Evolutionary conservation across 2,329 filamentous ascomycete genomes (phyloP).

Genomic region (Colletotrichum nymphaeae): DNA sequence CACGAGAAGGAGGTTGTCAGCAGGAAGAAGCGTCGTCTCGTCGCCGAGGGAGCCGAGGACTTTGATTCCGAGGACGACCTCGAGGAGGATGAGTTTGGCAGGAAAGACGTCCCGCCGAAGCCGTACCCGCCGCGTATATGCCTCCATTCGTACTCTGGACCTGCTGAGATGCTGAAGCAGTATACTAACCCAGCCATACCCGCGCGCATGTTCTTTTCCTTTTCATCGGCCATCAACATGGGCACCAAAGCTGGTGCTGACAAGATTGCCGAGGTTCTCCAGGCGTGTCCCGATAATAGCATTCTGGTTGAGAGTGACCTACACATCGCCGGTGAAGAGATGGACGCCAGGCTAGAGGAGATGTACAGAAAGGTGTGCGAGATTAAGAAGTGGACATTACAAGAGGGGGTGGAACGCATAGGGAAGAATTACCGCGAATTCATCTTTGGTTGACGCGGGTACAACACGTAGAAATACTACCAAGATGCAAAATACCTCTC

Average conservation of each 20-base stretch:
- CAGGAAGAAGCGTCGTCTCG: slow-evolving; percentile 65
- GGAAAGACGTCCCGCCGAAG: slow-evolving; percentile 44
- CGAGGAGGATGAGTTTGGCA: slow-evolving; percentile 35
- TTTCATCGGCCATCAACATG: slow-evolving; percentile 87
- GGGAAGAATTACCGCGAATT: slow-evolving; percentile 83
- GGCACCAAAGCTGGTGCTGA: slow-evolving; percentile 58
- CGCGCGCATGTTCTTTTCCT: slow-evolving; percentile 85
- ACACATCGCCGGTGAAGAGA: slow-evolving; percentile 81
- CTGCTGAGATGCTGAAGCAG: slow-evolving; percentile 78
- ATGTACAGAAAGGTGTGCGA: slow-evolving; percentile 81
- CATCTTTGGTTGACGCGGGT: slow-evolving; percentile 67
- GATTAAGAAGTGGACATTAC: slow-evolving; percentile 81
- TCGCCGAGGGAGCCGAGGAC: slow-evolving; percentile 60
- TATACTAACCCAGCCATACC: slow-evolving; percentile 82
- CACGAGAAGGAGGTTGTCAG: slow-evolving; percentile 72
- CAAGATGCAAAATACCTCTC: not conserved
- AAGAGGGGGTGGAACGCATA: slow-evolving; percentile 76
- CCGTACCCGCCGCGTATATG: slow-evolving; percentile 91
- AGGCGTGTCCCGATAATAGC: slow-evolving; percentile 78
- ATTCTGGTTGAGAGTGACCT: slow-evolving; percentile 92
- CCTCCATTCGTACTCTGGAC: slow-evolving; percentile 91
- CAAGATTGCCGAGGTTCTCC: slow-evolving; percentile 73
- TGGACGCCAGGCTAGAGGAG: slow-evolving; percentile 83
- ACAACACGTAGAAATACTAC: no score
- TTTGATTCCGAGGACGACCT: slow-evolving; percentile 52